Conservation (phyloP, 73 alveolate species). For the Vitrella brassicaformis region DNA sequence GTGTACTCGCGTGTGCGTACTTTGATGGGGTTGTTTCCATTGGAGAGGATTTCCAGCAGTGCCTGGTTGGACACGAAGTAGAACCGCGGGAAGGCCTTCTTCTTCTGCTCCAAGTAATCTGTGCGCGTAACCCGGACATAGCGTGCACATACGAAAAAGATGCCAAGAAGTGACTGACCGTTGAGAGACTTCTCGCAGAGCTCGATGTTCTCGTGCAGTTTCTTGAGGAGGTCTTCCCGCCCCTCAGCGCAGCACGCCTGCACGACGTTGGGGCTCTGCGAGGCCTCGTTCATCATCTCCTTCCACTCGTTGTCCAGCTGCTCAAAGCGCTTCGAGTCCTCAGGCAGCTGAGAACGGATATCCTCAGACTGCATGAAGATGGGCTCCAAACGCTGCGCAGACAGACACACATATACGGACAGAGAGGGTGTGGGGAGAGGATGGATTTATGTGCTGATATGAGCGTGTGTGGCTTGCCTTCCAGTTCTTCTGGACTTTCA, state of each 20-base stretch:
- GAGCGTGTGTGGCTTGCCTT: no score
- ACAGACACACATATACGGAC: no score
- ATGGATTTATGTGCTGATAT: no score
- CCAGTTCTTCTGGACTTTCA: constrained; percentile 98
- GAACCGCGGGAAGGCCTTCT: constrained; percentile 89
- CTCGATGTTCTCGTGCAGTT: constrained; percentile 80
- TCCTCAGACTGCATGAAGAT: constrained; percentile 96
- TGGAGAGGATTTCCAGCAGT: constrained; percentile 89
- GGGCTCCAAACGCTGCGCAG: constrained; percentile 87
- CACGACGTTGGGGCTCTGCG: constrained; percentile 31
- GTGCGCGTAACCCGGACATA: neutral
- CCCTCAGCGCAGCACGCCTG: constrained; percentile 64
- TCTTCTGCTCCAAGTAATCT: constrained; percentile 27
- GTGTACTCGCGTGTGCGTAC: neutral
- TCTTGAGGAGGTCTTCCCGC: constrained; percentile 58
- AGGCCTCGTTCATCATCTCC: constrained; percentile 43
- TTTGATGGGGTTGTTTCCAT: constrained; percentile 92
- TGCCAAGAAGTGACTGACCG: constrained; percentile 51
- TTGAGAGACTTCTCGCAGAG: constrained; percentile 94
- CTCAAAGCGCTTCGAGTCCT: constrained; percentile 94
- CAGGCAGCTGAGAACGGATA: constrained; percentile 94
- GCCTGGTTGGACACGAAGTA: constrained; percentile 98
- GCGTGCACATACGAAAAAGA: neutral
- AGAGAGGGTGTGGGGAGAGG: no score
- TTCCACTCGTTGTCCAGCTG: constrained; percentile 92